Conservation (phyloP, 2,329 filamentous ascomycete genomes). For the Alternaria sp. region DNA sequence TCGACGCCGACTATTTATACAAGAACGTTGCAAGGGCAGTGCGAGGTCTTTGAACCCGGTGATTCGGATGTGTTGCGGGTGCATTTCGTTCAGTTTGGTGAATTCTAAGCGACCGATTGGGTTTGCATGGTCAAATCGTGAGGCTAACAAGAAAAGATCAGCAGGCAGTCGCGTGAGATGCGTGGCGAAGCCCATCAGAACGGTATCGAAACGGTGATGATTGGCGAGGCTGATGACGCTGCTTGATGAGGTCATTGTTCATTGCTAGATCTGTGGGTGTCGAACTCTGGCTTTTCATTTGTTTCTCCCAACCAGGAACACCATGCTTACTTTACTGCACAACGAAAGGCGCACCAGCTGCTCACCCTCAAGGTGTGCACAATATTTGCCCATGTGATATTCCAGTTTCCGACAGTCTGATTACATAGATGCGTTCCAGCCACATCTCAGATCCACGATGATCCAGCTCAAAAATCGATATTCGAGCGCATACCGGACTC, state of each 20-base stretch:
- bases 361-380: not conserved
- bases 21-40: slow-evolving; percentile 11
- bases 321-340: not conserved
- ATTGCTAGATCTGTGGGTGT: slow-evolving; percentile 1
- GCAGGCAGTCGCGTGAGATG: slow-evolving; percentile 6
- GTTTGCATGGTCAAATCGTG: not conserved
- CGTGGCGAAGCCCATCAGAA: slow-evolving; percentile 5
- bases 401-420: not conserved
- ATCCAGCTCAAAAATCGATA: not conserved
- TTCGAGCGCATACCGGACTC: not conserved
- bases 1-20: slow-evolving; percentile 9
- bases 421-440: not conserved
- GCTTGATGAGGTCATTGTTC: slow-evolving; percentile 10
- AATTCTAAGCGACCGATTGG: slow-evolving; percentile 1
- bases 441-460: not conserved
- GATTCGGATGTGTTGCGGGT: not conserved
- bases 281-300: not conserved
- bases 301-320: not conserved
- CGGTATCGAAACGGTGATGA: slow-evolving; percentile 4
- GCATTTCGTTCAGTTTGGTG: not conserved
- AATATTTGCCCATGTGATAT: not conserved
- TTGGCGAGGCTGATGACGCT: slow-evolving; percentile 1
- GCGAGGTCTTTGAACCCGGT: slow-evolving; percentile 4
- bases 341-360: not conserved
- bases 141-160: slow-evolving; percentile 4